These are phyloP conservation scores for Phytopythium helicoides DNA, from an alignment of 352 stramenopile species.

Conservation along the genomic window DNA sequence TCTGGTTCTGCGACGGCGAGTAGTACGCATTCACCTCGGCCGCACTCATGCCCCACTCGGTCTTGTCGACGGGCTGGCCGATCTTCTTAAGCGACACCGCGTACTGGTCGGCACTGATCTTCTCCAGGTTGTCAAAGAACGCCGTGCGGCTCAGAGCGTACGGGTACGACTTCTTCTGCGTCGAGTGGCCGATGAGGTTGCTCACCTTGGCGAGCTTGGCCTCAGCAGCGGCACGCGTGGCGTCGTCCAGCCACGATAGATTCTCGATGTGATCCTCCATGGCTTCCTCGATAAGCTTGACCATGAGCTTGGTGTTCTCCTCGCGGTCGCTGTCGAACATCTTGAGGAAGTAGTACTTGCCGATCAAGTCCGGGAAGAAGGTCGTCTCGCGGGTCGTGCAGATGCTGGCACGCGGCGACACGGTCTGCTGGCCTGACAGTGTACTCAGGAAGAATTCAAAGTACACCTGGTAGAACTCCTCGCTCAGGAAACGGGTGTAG, in stretches of 20 bases:
- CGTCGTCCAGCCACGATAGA: slow-evolving; percentile 88
- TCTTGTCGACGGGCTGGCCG: slow-evolving; percentile 44
- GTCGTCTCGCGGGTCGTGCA: slow-evolving; percentile 32
- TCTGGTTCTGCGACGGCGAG: slow-evolving; percentile 68
- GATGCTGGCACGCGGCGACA: slow-evolving; percentile 10
- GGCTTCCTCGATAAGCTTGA: slow-evolving; percentile 74
- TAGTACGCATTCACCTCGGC: slow-evolving; percentile 91
- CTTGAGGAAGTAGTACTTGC: slow-evolving; percentile 78
- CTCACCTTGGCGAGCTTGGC: slow-evolving; percentile 72
- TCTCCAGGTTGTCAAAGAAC: slow-evolving; percentile 52
- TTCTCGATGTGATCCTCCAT: slow-evolving; percentile 77
- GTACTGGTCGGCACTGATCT: slow-evolving; percentile 28
- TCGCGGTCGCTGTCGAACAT: slow-evolving; percentile 76
- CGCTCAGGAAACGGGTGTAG: slow-evolving; percentile 30
- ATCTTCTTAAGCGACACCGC: slow-evolving; percentile 26
- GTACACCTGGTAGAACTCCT: slow-evolving; percentile 72
- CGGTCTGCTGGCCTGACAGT: slow-evolving; percentile 46
- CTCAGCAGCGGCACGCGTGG: slow-evolving; percentile 68
- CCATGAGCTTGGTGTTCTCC: slow-evolving; percentile 58
- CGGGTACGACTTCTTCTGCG: slow-evolving; percentile 32
- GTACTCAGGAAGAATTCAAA: slow-evolving; percentile 86
- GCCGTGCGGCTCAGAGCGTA: slow-evolving; percentile 23
- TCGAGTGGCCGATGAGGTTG: slow-evolving; percentile 32
- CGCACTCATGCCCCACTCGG: slow-evolving; percentile 85
- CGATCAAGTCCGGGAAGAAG: slow-evolving; percentile 35